Evolutionary conservation across 2,329 filamentous ascomycete species (phyloP), one percentile per base, ranked within the genome.

Genomic region (Colletotrichum sp.): DNA sequence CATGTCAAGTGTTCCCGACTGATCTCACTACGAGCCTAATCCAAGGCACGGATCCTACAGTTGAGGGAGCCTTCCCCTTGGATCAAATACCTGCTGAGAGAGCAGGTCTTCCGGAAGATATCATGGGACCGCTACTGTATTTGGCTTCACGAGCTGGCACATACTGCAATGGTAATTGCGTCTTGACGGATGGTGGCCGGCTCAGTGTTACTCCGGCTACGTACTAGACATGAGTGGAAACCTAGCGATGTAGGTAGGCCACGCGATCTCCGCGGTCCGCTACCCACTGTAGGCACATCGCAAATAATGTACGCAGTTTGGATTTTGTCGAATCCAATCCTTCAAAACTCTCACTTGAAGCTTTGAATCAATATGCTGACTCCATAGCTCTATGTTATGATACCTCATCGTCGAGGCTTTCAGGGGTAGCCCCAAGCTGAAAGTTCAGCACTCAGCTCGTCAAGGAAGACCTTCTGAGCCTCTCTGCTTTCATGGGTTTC

Each of bases 401-500:
- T 24, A 24, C 21, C 21, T 24, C 21, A 24, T 24, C 21, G 21
- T 24, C 21, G 21, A 24, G 21, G 21, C 21, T 24, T 24, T 24
- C 21, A 24, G 21, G 21, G 21, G 21, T 24, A 24, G 21, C 21
- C 21, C 21, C 21, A 24, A 24, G 21, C 21, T 24, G 21, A 24
- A 24, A 24, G 21, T 24, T 24, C 21, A 24, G 21, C 21, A 24
- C 21, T 24, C 21, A 24, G 21, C 21, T 24, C 21, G 21, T 24
- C 21, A 24, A 5, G 43, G 43, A 21, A 2, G 43, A 21, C 43
- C 0, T 2, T 48, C 9, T 13, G 43, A 21, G 1, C 0, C 3
- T 12, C 5, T 5, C 0, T 12, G 0, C 43, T 21, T 21, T 4
- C 43, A n/a, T 48, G 2, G 18, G 0, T n/a, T 21, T 21, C 18